Evolutionary conservation across 2,329 filamentous ascomycete species (phyloP).

Genomic region (Cladosporium velox): DNA sequence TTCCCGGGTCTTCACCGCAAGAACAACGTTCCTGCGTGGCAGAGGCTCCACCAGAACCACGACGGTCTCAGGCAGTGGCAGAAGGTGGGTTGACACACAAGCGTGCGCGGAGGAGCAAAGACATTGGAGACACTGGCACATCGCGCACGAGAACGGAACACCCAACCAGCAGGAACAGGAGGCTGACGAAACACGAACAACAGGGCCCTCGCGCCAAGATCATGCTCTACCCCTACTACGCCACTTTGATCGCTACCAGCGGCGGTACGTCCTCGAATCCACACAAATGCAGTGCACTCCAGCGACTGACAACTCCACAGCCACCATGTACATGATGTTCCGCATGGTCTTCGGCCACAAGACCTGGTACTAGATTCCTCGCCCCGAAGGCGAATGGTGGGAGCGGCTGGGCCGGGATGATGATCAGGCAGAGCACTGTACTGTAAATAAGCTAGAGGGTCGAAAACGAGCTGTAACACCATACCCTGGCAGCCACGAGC

Average conservation of each 20-base stretch:
- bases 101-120: conserved; percentile 2
- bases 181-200: conserved; percentile 23
- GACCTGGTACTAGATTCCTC: conserved; percentile 60
- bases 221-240: conserved; percentile 69
- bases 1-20: conserved; percentile 62
- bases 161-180: neutral
- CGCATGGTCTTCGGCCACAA: conserved; percentile 76
- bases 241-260: conserved; percentile 43
- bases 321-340: conserved; percentile 68
- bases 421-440: conserved; percentile 6
- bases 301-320: conserved; percentile 31
- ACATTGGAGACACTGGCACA: neutral
- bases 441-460: conserved; percentile 20
- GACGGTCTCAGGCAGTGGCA: conserved; percentile 73
- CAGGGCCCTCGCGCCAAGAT: conserved; percentile 66
- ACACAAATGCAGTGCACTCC: neutral
- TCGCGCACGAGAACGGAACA: neutral
- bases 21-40: conserved; percentile 75
- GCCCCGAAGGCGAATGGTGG: neutral
- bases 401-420: neutral
- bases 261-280: conserved; percentile 54
- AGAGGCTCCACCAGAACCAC: conserved; percentile 73
- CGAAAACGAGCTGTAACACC: conserved; percentile 20
- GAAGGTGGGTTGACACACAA: conserved; percentile 56
- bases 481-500: conserved; percentile 21